Percentiles rank a stretch among this genome's conserved stretches.
Conservation (phyloP, 139 green algal species). For the Trebouxia sp. region DNA sequence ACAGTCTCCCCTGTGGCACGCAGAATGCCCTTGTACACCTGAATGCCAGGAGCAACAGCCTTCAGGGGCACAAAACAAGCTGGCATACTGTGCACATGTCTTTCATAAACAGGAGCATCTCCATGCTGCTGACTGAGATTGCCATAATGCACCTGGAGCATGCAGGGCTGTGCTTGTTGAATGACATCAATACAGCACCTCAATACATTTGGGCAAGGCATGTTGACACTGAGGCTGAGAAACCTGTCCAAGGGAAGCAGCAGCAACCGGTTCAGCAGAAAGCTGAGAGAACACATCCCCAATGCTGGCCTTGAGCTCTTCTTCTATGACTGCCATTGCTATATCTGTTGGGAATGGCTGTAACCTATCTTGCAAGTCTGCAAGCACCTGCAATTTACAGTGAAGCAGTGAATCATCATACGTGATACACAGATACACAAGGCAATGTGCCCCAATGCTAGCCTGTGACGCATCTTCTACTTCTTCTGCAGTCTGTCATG, state of each 20-base stretch:
- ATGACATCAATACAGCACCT: background rate
- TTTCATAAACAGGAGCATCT: background rate
- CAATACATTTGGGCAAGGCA: background rate
- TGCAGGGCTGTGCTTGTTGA: background rate
- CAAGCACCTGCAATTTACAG: conserved; percentile 70
- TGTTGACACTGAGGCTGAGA: background rate
- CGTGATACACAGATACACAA: too few species aligned
- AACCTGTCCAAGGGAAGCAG: conserved; percentile 87
- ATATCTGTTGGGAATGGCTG: conserved; percentile 48
- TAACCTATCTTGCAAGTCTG: conserved; percentile 73
- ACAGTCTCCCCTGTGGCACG: conserved; percentile 77
- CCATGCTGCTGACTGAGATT: background rate
- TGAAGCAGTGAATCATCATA: conserved; percentile 47
- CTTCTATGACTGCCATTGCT: conserved; percentile 71
- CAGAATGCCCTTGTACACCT: conserved; percentile 87
- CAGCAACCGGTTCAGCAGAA: conserved; percentile 76
- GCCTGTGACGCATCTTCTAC: background rate
- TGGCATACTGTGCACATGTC: background rate
- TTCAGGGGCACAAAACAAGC: background rate
- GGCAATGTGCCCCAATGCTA: too few species aligned
- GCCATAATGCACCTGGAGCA: background rate
- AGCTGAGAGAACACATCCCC: conserved; percentile 67
- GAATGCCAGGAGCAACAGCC: background rate
- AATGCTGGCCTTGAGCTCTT: conserved; percentile 77
- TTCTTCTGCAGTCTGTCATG: too few species aligned